Evolutionary conservation across 2,329 filamentous ascomycete species (phyloP).

Genomic region (Diatrype stigma): DNA sequence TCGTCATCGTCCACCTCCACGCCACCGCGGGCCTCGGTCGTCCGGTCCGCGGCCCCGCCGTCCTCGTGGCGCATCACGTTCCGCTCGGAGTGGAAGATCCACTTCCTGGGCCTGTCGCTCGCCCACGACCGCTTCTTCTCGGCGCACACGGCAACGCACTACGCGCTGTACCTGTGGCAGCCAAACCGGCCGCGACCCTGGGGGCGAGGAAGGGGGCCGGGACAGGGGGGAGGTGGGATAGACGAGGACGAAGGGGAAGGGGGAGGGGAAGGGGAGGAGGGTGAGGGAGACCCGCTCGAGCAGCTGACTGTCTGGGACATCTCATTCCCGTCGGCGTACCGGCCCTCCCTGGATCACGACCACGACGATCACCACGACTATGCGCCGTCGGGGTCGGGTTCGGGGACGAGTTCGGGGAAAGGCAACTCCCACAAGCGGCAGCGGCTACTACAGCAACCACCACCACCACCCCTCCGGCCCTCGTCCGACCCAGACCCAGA

Average conservation of each 20-base stretch:
- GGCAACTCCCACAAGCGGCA: no score
- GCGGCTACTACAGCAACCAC: no score
- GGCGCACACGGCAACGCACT: slow-evolving; percentile 54
- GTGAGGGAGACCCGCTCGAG: slow-evolving; percentile 54
- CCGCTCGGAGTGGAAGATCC: slow-evolving; percentile 58
- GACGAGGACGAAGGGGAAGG: no score
- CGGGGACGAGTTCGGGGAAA: no score
- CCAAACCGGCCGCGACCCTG: slow-evolving; percentile 51
- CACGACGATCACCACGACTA: no score
- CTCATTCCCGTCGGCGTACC: slow-evolving; percentile 41
- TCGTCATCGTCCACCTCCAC: slow-evolving; percentile 7
- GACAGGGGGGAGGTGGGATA: no score
- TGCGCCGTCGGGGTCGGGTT: no score
- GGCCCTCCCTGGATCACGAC: no score
- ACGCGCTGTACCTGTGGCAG: slow-evolving; percentile 60
- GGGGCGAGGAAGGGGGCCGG: no score
- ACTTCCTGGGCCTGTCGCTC: slow-evolving; percentile 52
- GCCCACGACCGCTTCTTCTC: slow-evolving; percentile 58
- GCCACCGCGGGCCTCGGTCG: slow-evolving; percentile 5
- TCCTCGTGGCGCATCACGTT: slow-evolving; percentile 41
- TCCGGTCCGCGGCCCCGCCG: slow-evolving; percentile 2
- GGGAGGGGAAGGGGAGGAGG: no score
- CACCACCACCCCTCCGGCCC: no score
- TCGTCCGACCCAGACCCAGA: no score
- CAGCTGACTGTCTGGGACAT: slow-evolving; percentile 58